Conservation (phyloP, 2,329 filamentous ascomycete genomes). For the Ascochyta lentis region DNA sequence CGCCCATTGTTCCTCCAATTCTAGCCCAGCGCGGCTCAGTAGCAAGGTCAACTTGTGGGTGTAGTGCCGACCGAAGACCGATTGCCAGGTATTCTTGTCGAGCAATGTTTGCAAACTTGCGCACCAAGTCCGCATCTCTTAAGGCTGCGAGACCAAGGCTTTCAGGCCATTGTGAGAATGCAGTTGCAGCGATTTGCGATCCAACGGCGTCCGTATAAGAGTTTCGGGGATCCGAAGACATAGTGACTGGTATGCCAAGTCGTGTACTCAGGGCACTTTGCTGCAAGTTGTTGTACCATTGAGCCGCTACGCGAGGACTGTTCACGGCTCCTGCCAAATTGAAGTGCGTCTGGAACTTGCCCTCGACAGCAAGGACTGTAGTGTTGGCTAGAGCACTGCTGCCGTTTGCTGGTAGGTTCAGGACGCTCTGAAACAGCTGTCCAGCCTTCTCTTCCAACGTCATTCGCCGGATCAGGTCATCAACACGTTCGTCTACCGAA, state of each 20-base stretch:
- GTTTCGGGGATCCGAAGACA: constrained; percentile 58
- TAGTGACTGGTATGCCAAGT: constrained; percentile 58
- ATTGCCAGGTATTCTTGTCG: constrained; percentile 56
- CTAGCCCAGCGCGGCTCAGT: constrained; percentile 62
- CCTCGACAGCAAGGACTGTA: constrained; percentile 44
- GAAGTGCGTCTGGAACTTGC: constrained; percentile 55
- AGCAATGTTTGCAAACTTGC: constrained; percentile 58
- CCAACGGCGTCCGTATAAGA: constrained; percentile 54
- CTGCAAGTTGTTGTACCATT: constrained; percentile 55
- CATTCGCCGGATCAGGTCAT: constrained; percentile 56
- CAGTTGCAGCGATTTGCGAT: constrained; percentile 52
- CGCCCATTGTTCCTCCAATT: constrained; percentile 56
- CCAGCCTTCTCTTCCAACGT: constrained; percentile 58
- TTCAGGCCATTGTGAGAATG: constrained; percentile 61
- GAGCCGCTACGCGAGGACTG: constrained; percentile 46
- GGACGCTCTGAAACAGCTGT: constrained; percentile 55
- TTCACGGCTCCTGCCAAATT: constrained; percentile 55
- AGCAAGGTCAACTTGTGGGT: constrained; percentile 60
- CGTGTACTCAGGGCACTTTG: constrained; percentile 53
- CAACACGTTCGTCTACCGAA: constrained; percentile 55
- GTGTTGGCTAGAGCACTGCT: constrained; percentile 36
- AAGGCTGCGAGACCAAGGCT: constrained; percentile 59
- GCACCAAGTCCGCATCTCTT: constrained; percentile 52
- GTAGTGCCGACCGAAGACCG: constrained; percentile 56
- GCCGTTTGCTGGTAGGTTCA: constrained; percentile 43